Evolutionary conservation across 1,284 basidiomycete species (phyloP), one percentile per base, ranked within the genome.

Genomic region (Dichomitus squalens): DNA sequence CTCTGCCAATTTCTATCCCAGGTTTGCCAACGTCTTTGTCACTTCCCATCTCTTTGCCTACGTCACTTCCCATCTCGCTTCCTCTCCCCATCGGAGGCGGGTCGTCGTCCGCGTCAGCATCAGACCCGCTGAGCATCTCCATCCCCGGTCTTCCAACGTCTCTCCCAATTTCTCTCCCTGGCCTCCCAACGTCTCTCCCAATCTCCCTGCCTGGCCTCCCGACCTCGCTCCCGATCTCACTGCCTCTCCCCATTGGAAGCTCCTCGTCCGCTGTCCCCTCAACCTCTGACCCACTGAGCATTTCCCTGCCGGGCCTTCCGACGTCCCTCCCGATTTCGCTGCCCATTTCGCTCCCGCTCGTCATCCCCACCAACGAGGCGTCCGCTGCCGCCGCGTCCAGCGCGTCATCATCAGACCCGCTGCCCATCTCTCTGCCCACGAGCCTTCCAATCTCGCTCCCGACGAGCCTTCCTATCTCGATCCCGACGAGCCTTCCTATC

Each of bases 1-100:
- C 49, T 14, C 16, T 47, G 7, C 35, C 58, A 23, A 40, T 52
- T 9, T 51, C 52, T 4, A 40, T 55, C 23, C 46, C 53, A 2
- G 34, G 23, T 6, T 29, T 49, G 3, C 47, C 33, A 6, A 31
- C 47, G 20, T 34, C 47, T 6, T 20, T 49, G 6, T 36, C 49
- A 16, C 14, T 51, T n/a, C 12, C 38, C 18, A n/a, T 51, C n/a
- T 27, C 43, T 11, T 38, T 55, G 7, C 54, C 55, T 7, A 52
- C 49, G 4, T 29, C 49, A 1, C 36, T 36, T 11, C 29, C 29
- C 29, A 31, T 31, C 29, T 31, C 29, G 5, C 29, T 31, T 27
- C n/a, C 16, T 31, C 29, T 31, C 29, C 29, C 29, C 6, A 31
- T n/a, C n/a, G n/a, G n/a, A n/a, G n/a, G n/a, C n/a, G n/a, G n/a